Evolutionary conservation across 768 basidiomycete genomes (phyloP), one percentile per base, ranked within the genome.

Genomic region (Cyclocybe aegerita): DNA sequence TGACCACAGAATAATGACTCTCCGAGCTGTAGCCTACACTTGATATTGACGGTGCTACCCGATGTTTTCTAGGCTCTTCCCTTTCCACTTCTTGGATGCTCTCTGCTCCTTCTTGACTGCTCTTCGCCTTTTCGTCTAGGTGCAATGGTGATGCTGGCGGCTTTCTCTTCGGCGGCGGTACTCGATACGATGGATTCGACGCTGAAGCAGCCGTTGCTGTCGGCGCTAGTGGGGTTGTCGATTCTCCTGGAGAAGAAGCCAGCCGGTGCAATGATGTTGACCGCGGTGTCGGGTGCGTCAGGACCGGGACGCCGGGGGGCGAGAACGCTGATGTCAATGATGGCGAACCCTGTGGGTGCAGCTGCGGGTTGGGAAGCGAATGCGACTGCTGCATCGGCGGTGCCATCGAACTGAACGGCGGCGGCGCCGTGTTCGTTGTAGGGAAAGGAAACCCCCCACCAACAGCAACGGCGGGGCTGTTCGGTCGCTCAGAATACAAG

Each of bases 401-500:
- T 23, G 23, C 23, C 4, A 23, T 23, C 23, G 23, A 23, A 4
- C 14, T 41, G 5, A 16, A 41, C 11, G 40, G 40, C 5, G 29
- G 16, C 12, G 40, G 6, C 5, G 40, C 6, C 4, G 4, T 41
- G 7, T 1, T 41, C 6, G 10, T 14, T 4, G 14, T 7, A 9
- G 31, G 46, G 1, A 4, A 11, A 12, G 12, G 15, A 35, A 12
- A 9, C 5, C n/a, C n/a, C 4, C 30, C 11, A 9, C 29, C 9
- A 31, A n/a, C 49, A 4, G 51, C 34, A 46, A 60, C 44, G 50
- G 65, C 46, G 12, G 66, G 77, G 50, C 64, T 72, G 17, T 59
- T 63, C 9, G 75, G 73, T 14, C 72, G 66, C 33, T 67, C 66
- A 46, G 54, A 62, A 53, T 68, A 70, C 11, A 74, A 52, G 50